phyloP scores from a whole-genome alignment of 345 rosid species.

The Sonneratia alba region DNA sequence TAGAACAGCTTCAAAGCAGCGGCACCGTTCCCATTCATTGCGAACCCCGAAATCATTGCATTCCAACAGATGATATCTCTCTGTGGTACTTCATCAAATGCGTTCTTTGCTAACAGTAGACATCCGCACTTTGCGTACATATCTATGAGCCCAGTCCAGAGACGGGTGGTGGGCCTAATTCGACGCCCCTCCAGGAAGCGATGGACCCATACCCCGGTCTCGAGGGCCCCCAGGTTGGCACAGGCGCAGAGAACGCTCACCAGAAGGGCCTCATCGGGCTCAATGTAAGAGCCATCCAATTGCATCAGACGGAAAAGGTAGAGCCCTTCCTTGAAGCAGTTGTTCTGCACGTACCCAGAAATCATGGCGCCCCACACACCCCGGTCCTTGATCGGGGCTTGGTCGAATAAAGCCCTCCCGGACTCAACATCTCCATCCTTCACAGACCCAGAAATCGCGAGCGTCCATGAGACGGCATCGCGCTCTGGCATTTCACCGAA shows the following conservation, averaged over 20 bases:
- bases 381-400: conserved; percentile 26
- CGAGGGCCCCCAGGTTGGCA: conserved; percentile 14
- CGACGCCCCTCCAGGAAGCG: not conserved
- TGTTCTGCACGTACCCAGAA: conserved; percentile 40
- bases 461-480: conserved; percentile 37
- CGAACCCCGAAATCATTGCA: conserved; percentile 16
- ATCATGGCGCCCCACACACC: conserved; percentile 51
- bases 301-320: conserved; percentile 25
- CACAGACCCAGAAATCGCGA: conserved; percentile 38
- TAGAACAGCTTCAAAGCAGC: conserved; percentile 10
- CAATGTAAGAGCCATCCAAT: conserved; percentile 7
- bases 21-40: conserved; percentile 16
- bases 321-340: conserved; percentile 40
- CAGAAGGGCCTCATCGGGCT: conserved; percentile 18
- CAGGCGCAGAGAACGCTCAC: conserved; percentile 18
- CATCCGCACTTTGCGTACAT: conserved; percentile 19
- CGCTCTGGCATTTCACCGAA: conserved; percentile 29
- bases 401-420: conserved; percentile 34
- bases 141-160: conserved; percentile 18
- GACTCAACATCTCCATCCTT: conserved; percentile 30
- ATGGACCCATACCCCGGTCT: conserved; percentile 15
- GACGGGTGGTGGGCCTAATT: conserved; percentile 1
- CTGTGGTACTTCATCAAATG: conserved; percentile 11
- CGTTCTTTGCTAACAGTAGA: conserved; percentile 8
- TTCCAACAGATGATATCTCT: conserved; percentile 14